Conservation (phyloP, 179 eudicot species). For the Silene noctiflora region DNA sequence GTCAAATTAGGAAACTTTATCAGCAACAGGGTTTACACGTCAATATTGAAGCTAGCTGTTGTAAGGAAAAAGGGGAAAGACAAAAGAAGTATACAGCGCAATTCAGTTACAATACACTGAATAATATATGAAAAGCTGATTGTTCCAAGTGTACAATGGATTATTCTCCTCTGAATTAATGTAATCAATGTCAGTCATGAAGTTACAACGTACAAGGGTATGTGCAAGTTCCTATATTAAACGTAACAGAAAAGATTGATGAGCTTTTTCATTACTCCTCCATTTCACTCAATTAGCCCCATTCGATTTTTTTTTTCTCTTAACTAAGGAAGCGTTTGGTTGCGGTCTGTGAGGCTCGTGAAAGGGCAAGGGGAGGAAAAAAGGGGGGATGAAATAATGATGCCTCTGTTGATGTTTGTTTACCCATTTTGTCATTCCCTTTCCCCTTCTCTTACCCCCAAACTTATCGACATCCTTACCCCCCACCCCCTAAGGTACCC, state of each 20-base stretch:
- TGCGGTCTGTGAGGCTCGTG: no score
- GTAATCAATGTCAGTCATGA: neutral
- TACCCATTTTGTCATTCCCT: no score
- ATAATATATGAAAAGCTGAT: neutral
- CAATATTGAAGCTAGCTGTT: neutral
- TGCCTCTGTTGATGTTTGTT: no score
- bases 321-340: neutral
- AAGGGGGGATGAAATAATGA: no score
- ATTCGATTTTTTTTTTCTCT: neutral
- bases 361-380: no score
- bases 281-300: neutral
- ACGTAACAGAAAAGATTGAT: neutral
- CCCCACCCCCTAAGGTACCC: no score
- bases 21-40: neutral
- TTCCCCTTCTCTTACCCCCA: no score
- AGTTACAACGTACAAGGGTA: neutral
- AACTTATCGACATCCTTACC: no score
- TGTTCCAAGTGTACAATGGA: neutral
- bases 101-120: neutral
- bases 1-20: constrained; percentile 10
- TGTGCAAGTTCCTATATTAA: neutral
- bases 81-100: neutral
- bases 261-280: neutral
- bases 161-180: neutral
- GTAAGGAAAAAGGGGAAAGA: neutral